Conservation (phyloP, 331 rosid species). For the Malus hybrid region DNA sequence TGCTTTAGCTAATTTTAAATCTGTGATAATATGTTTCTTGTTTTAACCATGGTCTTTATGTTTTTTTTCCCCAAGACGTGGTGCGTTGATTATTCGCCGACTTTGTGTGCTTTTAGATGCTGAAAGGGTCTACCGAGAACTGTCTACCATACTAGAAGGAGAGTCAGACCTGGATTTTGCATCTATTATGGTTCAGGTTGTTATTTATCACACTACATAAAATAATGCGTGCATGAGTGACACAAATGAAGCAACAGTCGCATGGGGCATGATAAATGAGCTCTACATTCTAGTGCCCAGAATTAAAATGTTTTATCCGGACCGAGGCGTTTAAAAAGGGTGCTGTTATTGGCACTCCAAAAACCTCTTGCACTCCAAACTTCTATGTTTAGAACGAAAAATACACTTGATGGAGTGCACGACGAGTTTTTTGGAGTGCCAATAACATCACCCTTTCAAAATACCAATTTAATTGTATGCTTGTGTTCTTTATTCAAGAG, state of each 20-base stretch:
- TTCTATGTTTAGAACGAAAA: too few relatives aligned
- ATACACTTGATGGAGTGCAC: too few relatives aligned
- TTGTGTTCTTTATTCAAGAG: background rate
- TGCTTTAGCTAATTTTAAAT: background rate
- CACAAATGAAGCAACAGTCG: background rate
- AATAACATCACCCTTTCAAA: too few relatives aligned
- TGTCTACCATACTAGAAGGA: conserved; percentile 77
- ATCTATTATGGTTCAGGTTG: conserved; percentile 92
- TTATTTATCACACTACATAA: conserved; percentile 21
- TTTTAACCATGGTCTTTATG: background rate
- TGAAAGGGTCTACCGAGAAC: conserved; percentile 86
- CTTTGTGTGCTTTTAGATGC: conserved; percentile 95
- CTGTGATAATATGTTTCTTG: background rate
- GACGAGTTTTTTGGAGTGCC: too few relatives aligned
- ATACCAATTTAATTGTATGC: background rate
- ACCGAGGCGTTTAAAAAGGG: background rate
- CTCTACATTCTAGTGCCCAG: background rate
- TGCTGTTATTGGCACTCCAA: too few relatives aligned
- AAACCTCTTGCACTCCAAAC: too few relatives aligned
- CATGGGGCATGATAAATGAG: background rate
- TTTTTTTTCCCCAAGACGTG: conserved; percentile 53
- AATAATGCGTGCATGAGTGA: background rate
- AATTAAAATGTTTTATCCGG: background rate
- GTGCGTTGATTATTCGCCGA: conserved; percentile 89
- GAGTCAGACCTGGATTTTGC: conserved; percentile 89